These are phyloP conservation scores for Neurospora sp. DNA, from an alignment of 495 filamentous ascomycete genomes.

Conservation along the genomic window DNA sequence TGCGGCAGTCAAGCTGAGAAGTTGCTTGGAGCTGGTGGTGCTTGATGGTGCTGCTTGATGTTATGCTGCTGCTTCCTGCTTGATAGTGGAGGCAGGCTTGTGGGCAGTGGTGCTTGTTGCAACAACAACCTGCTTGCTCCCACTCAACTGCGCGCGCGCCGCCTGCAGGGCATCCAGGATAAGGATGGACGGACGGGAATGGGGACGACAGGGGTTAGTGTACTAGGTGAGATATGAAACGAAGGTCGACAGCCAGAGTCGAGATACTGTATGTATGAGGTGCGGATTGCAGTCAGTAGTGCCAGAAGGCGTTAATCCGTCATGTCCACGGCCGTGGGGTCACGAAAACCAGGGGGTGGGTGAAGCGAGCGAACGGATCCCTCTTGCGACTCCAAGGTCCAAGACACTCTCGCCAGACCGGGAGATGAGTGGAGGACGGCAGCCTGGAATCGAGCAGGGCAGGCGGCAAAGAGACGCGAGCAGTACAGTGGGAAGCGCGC, in stretches of 20 bases:
- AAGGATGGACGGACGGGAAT: neutral
- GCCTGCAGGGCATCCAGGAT: neutral
- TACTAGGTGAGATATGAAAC: neutral
- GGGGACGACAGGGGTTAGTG: neutral
- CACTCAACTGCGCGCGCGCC: neutral
- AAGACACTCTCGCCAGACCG: conserved; percentile 13
- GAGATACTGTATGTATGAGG: neutral
- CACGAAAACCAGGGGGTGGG: neutral
- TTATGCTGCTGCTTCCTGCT: conserved; percentile 1
- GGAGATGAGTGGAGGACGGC: conserved; percentile 25
- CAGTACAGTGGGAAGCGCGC: conserved; percentile 25
- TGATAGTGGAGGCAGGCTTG: neutral
- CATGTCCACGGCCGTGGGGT: neutral
- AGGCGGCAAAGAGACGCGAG: conserved; percentile 31
- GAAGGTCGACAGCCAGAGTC: neutral
- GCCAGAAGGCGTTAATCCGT: neutral
- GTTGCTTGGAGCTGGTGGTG: neutral
- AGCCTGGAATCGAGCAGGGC: conserved; percentile 9
- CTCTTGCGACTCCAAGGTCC: conserved; percentile 11
- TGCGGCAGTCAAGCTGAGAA: neutral
- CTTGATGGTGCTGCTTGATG: conserved; percentile 2
- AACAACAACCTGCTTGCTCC: neutral
- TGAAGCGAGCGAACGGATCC: neutral
- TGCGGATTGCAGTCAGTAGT: neutral
- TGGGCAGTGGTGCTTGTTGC: neutral